Base-by-base conservation (phyloP, 495 filamentous ascomycete species). In the Penicillium longicatenatum region DNA sequence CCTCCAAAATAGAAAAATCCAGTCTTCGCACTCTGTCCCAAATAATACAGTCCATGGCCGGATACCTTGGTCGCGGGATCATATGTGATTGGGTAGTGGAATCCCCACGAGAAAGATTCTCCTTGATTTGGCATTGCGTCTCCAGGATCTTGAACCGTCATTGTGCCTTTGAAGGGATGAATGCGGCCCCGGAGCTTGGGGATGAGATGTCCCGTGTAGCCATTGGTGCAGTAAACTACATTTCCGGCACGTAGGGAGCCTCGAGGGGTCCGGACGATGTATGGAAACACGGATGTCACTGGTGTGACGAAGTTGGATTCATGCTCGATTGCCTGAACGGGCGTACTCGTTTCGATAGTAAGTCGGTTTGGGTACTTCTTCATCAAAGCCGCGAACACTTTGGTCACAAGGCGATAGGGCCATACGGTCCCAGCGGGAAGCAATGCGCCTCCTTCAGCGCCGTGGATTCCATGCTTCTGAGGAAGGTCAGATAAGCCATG, bases 381-480 rank as follows among this genome's bases (percentile, higher is more conserved):
- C 41, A 92, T 65, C 0, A 89, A 73, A 1, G 70, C 69, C 58
- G 86, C 83, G 10, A 95, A 78, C 0, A 89, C 74, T 58, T 78
- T 83, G 0, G 86, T 76, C 12, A 94, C 85, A 9, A 93, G 79
- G 62, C 91, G 92, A 70, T 93, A 94, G 5, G 91, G 91, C 89
- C 89, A 95, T 2, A 85, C 57, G n/a, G 76, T 77, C 3, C 74
- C 80, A 4, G 82, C 82, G 5, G 71, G 66, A 5, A 73, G 58
- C 2, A 77, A 68, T 0, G 79, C 75, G 16, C 76, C 81, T 0
- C 79, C 79, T 11, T 65, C 60, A 35, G 81, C 76, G 22, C 68
- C 74, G 21, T 76, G 70, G 22, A 84, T 70, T 17, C 78, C 69
- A 53, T 76, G 71, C 17, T 67, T 48, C 62, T 70, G 22, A 8